Evolutionary conservation across 257 asterid genomes (phyloP), one percentile per base, ranked within the genome.

Genomic region (Penstemon eatonii): DNA sequence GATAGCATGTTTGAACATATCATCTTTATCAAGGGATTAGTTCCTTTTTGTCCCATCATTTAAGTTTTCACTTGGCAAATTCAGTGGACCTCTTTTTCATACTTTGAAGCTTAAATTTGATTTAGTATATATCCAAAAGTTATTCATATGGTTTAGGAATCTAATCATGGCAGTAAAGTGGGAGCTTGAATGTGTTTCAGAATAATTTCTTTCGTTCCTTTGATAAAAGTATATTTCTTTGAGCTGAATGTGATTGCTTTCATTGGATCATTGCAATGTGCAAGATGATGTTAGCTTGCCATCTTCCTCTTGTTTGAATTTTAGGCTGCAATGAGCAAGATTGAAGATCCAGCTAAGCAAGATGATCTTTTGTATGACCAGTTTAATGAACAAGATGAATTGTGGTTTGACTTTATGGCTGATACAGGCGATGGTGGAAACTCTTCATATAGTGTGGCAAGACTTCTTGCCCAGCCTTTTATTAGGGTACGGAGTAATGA

Each of bases 341-440:
- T 78, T 60, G 89, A 94, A 83, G 96, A 89, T 77, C 90, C 83
- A 76, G 81, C 90, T 57, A 82, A 87, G 80, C 86, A 84, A 75
- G 95, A 74, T 36, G 97, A 87, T 86, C 91, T 94, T 66, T 75
- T 94, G 76, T 94, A 94, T 44, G 95, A 91, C 73, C 99, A 94
- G 72, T 89, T 83, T 65, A 82, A 86, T 63, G 97, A 82, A 68
- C 78, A 78, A 72, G 96, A 94, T 45, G 99, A 92, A 75, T 63
- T 94, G 59, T 94, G 99, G 99, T 94, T 94, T 76, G 99, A 94
- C 81, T 94, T 94, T 78, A 94, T 94, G 99, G 97, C 97, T 57
- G 99, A 94, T 79, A 94, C 99, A 10, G 99, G 99, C 36, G 99
- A 94, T 70, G 97, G 99, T 69, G 99, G 99, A 56, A 94, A 94